A percentile compares a stretch with the other conserved stretches of the same genome.
Evolutionary conservation across 345 rosid species (phyloP).

Genomic region (Brassica cretica): DNA sequence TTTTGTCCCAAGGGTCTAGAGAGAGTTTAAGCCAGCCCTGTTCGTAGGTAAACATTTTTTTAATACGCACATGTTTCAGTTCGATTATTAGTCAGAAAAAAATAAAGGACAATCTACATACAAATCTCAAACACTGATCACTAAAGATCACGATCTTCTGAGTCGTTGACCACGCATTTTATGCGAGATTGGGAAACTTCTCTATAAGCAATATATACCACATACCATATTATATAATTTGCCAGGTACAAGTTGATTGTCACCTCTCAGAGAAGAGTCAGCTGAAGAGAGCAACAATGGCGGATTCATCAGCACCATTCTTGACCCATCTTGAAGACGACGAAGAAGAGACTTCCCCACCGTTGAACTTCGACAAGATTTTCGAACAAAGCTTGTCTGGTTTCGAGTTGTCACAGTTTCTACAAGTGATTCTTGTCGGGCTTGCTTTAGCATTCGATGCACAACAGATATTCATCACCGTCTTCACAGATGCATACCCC

Average conservation of each 20-base stretch:
- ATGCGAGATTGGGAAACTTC: not conserved
- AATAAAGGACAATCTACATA: not conserved
- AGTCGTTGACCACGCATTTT: constrained; percentile 6
- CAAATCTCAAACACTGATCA: not conserved
- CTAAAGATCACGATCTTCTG: not conserved
- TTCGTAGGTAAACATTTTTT: not conserved
- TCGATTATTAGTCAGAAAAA: not conserved
- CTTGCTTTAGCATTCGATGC: constrained; percentile 54
- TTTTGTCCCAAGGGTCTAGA: too few species aligned
- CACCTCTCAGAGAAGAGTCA: not conserved
- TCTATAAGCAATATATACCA: not conserved
- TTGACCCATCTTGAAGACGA: not conserved
- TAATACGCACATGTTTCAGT: not conserved
- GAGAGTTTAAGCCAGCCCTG: too few species aligned
- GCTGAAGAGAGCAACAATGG: constrained; percentile 18
- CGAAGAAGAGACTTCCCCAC: constrained; percentile 4
- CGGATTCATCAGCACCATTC: constrained; percentile 27
- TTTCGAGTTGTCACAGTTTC: constrained; percentile 32
- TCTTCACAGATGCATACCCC: constrained; percentile 64
- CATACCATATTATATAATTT: not conserved
- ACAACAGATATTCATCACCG: constrained; percentile 61
- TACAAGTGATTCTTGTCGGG: constrained; percentile 58
- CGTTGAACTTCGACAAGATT: constrained; percentile 29
- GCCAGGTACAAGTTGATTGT: not conserved
- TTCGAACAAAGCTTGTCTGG: constrained; percentile 27